Conservation (phyloP, 208 protist genomes). For the Phytomonas francai region DNA sequence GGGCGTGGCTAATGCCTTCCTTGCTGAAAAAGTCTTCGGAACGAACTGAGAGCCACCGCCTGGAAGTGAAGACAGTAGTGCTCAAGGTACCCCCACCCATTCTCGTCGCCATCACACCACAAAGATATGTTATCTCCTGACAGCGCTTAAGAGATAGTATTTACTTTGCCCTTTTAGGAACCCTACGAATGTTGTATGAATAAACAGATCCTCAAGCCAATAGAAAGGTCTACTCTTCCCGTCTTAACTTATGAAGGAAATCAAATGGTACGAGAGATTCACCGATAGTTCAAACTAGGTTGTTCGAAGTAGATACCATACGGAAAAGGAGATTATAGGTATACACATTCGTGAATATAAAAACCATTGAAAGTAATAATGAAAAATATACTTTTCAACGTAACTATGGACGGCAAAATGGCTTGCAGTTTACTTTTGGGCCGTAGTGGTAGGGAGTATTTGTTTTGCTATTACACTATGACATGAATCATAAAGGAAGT, state of each 20-base stretch:
- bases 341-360: background rate
- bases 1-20: conserved; percentile 78
- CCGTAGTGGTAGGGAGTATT: no score
- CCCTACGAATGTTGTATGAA: background rate
- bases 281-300: background rate
- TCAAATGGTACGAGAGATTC: background rate
- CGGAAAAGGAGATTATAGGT: background rate
- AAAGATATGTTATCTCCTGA: background rate
- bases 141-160: background rate
- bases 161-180: background rate
- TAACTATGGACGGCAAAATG: background rate
- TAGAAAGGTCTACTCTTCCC: background rate
- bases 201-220: background rate
- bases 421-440: background rate
- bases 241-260: background rate
- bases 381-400: background rate
- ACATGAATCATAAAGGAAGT: no score
- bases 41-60: conserved; percentile 55
- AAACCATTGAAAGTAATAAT: background rate
- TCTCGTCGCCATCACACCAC: background rate
- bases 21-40: conserved; percentile 89
- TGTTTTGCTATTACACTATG: no score
- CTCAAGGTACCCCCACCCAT: background rate
- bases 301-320: background rate
- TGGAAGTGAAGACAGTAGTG: background rate